Base-by-base conservation (phyloP, 495 filamentous ascomycete genomes). In the Astrothelium subdiscretum region DNA sequence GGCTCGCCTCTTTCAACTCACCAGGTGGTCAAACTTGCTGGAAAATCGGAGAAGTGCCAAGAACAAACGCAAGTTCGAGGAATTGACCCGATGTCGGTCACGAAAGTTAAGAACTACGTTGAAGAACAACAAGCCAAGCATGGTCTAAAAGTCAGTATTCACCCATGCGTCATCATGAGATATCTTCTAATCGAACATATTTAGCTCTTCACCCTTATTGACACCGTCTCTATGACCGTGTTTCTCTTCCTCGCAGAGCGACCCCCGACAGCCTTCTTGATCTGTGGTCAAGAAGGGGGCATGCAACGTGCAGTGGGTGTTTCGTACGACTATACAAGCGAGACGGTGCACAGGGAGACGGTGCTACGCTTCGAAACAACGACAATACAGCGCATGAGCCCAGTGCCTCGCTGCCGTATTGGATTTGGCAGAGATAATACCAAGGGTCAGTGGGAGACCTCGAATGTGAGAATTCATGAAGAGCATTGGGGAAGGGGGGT, bases 221-320 rank as follows among this genome's bases (percentile, higher is more conserved):
- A 70, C 44, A 69, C 69, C 62, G 29, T 58, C 44, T 66, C 61
- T 4, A 70, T 72, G 77, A 74, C 63, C 54, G 75, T 72, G 31
- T 76, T 66, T 1, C 61, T 73, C 13, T 73, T 77, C 61, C 31
- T 52, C 6, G 76, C 75, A n/a, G 68, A 63, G 31, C 64, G 70
- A 32, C 77, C 71, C 15, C 77, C 75, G 15, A 65, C 68, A 12
- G 72, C 68, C 27, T 67, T 72, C 32, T 57, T 78, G 31, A 57
- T 77, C 51, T 71, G 65, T 51, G 77, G 73, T 20, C 58, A 61
- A 12, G 75, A 75, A 63, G 76, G 75, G 20, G 76, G 75, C 40
- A 78, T 77, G 74, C 64, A 72, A 60, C 66, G 75, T 20, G 74
- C 70, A 3, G 61, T 78, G 13, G 43, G 69, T 11, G 77, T 74